Conservation (phyloP, 805 yeast genomes). For the Candida takata region DNA sequence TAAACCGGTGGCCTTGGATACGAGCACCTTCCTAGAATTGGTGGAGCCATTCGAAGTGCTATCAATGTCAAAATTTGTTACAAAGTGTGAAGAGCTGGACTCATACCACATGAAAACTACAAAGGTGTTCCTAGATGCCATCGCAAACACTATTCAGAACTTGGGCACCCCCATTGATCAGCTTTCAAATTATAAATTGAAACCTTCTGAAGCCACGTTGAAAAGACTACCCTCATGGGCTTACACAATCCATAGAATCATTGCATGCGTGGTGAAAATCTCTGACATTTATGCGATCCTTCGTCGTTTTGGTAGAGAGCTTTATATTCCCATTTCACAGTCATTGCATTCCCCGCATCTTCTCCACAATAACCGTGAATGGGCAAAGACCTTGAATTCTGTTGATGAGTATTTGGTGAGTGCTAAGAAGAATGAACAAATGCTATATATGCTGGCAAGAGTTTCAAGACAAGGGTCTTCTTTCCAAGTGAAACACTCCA, state of each 20-base stretch:
- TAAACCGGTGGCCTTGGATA: slow-evolving; percentile 23
- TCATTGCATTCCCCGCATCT: slow-evolving; percentile 36
- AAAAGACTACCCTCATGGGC: slow-evolving; percentile 30
- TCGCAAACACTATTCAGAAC: slow-evolving; percentile 19
- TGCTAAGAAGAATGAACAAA: slow-evolving; percentile 36
- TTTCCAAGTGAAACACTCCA: slow-evolving; percentile 27
- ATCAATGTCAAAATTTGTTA: slow-evolving; percentile 27
- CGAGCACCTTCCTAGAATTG: slow-evolving; percentile 25
- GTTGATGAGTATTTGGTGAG: slow-evolving; percentile 33
- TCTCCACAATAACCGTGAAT: slow-evolving; percentile 23
- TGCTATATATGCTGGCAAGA: slow-evolving; percentile 36
- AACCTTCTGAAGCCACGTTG: slow-evolving; percentile 16
- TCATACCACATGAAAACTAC: slow-evolving; percentile 24
- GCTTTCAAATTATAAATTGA: slow-evolving; percentile 21
- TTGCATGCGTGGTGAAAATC: slow-evolving; percentile 30
- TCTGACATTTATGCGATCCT: slow-evolving; percentile 36
- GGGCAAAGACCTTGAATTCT: slow-evolving; percentile 21
- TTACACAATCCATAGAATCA: slow-evolving; percentile 40
- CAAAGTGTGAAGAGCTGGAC: slow-evolving; percentile 20
- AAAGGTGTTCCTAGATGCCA: slow-evolving; percentile 20
- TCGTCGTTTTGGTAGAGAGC: slow-evolving; percentile 35
- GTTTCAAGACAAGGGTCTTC: slow-evolving; percentile 32
- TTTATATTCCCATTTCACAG: slow-evolving; percentile 31
- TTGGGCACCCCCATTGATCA: slow-evolving; percentile 19
- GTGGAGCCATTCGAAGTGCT: slow-evolving; percentile 28